Conservation (phyloP, 768 basidiomycete species). For the Chalciporus chontae region DNA sequence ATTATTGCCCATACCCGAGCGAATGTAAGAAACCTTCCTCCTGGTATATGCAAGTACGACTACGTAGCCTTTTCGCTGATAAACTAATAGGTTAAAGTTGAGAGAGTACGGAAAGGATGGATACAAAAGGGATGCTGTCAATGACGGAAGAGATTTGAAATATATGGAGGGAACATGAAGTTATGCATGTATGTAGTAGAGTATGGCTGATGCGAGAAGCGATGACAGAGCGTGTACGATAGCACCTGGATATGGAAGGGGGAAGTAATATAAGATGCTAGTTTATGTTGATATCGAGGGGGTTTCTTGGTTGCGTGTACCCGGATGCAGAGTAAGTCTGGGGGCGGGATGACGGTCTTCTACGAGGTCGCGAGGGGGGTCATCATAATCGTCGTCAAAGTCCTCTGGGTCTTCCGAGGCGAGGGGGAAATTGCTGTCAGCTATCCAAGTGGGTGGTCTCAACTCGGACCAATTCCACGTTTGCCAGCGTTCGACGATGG, state of each 20-base stretch:
- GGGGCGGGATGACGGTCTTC: constrained; percentile 12
- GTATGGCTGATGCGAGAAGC: constrained; percentile 21
- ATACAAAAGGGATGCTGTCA: constrained; percentile 26
- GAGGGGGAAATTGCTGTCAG: constrained; percentile 3
- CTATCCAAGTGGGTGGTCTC: constrained; percentile 25
- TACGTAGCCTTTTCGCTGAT: constrained; percentile 22
- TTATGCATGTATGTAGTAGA: constrained; percentile 25
- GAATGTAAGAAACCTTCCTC: constrained; percentile 15
- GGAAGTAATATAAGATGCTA: constrained; percentile 6
- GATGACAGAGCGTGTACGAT: constrained; percentile 18
- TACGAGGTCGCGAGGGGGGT: constrained; percentile 11
- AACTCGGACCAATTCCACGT: constrained; percentile 34
- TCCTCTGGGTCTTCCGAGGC: constrained; percentile 22
- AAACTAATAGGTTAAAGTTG: constrained; percentile 14
- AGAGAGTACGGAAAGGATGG: constrained; percentile 11
- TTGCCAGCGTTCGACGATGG: constrained; percentile 29
- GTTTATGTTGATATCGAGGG: constrained; percentile 16
- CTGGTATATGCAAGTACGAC: constrained; percentile 28
- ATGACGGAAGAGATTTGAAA: constrained; percentile 17
- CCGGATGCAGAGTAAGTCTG: constrained; percentile 10
- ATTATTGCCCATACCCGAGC: constrained; percentile 27
- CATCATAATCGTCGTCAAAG: constrained; percentile 24
- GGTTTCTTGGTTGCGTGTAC: constrained; percentile 13
- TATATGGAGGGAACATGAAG: constrained; percentile 9
- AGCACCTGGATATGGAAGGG: constrained; percentile 9